phyloP scores from a whole-genome alignment of 257 asterid species.

The Euphrasia confusa region DNA sequence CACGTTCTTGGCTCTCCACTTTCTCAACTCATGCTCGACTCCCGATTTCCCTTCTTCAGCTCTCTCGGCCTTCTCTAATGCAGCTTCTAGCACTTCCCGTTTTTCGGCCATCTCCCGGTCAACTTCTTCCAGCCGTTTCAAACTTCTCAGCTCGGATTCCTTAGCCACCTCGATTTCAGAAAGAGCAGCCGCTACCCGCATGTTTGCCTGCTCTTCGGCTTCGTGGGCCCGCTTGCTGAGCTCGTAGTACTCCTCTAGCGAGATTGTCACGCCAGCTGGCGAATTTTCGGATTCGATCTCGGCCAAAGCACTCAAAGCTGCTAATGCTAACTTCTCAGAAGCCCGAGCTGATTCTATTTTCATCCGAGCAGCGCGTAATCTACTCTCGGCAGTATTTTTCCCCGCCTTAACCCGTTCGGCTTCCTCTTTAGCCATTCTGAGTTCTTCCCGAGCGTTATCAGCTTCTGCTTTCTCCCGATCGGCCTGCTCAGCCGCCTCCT shows the following conservation, averaged over 20 bases:
- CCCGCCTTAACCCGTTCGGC: slow-evolving; percentile 71
- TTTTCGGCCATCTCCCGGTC: slow-evolving; percentile 44
- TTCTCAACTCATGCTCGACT: slow-evolving; percentile 74
- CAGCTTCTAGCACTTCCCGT: slow-evolving; percentile 52
- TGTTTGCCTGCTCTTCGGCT: slow-evolving; percentile 77
- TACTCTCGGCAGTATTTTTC: slow-evolving; percentile 52
- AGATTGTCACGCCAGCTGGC: slow-evolving; percentile 50
- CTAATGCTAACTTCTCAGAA: slow-evolving; percentile 74
- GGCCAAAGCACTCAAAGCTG: slow-evolving; percentile 68
- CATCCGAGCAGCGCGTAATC: slow-evolving; percentile 68
- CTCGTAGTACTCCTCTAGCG: slow-evolving; percentile 79
- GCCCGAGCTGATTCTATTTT: slow-evolving; percentile 93
- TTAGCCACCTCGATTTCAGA: slow-evolving; percentile 74
- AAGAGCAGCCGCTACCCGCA: slow-evolving; percentile 57
- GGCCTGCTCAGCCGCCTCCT: slow-evolving; percentile 64
- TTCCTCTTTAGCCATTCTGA: slow-evolving; percentile 63
- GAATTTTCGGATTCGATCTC: slow-evolving; percentile 75
- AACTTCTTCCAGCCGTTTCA: slow-evolving; percentile 73
- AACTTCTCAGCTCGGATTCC: slow-evolving; percentile 62
- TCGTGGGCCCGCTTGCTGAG: slow-evolving; percentile 84
- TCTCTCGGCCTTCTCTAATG: slow-evolving; percentile 63
- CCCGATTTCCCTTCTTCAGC: slow-evolving; percentile 75
- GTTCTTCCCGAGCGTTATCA: slow-evolving; percentile 50
- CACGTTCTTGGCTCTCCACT: slow-evolving; percentile 77
- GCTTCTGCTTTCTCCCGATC: slow-evolving; percentile 54